Percentiles rank a stretch among this genome's conserved stretches.
phyloP scores from a whole-genome alignment of 1,139 yeast species.

The Suhomyces coccinellae region DNA sequence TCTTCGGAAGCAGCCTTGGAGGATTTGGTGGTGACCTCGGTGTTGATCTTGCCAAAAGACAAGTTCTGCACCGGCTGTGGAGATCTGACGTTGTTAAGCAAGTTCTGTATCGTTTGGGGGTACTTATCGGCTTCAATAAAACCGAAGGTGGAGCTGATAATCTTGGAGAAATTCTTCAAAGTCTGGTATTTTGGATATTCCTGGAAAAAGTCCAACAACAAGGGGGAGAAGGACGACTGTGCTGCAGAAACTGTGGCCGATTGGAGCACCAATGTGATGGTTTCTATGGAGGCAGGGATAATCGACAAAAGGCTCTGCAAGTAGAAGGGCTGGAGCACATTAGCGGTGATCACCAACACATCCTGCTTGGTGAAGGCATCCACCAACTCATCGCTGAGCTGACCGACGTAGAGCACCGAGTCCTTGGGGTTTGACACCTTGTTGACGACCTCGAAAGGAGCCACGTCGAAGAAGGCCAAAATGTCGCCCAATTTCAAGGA shows the following conservation, averaged over 20 bases:
- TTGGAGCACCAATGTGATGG: conserved; percentile 68
- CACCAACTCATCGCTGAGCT: conserved; percentile 46
- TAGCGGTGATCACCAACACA: conserved; percentile 56
- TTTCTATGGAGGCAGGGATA: conserved; percentile 57
- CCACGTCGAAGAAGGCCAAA: conserved; percentile 26
- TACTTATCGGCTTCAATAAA: conserved; percentile 46
- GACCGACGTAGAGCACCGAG: conserved; percentile 64
- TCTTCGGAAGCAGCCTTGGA: conserved; percentile 28
- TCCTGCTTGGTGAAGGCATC: conserved; percentile 42
- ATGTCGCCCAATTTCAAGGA: conserved; percentile 26
- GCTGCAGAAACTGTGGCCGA: conserved; percentile 46
- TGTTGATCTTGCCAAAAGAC: conserved; percentile 51
- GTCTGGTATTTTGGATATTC: conserved; percentile 51
- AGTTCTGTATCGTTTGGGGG: conserved; percentile 45
- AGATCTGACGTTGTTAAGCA: conserved; percentile 53
- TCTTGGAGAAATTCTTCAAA: conserved; percentile 48
- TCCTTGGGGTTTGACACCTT: conserved; percentile 40
- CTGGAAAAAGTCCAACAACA: conserved; percentile 74
- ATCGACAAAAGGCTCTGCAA: conserved; percentile 48
- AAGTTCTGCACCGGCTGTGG: conserved; percentile 63
- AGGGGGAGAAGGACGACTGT: conserved; percentile 53
- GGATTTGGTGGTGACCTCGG: conserved; percentile 33
- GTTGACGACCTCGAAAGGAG: conserved; percentile 32
- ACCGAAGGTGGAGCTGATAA: conserved; percentile 63
- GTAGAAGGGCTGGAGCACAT: conserved; percentile 73